Conservation (phyloP, 2,329 filamentous ascomycete species). For the Rhytidhysteron rufulum region DNA sequence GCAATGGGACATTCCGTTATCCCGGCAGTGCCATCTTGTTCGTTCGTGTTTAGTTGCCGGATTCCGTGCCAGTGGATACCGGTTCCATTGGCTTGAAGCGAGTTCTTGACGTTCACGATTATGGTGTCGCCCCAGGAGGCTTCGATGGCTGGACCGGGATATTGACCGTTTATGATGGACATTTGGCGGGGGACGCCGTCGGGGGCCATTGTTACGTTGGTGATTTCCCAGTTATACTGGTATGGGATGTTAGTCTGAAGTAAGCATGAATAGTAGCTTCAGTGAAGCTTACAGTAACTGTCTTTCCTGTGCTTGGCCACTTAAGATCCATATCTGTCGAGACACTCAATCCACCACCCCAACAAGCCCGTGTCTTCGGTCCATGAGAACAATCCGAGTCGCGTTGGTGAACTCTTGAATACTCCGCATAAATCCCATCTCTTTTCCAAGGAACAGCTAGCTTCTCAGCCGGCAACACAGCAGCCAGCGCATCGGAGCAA, state of each 20-base stretch:
- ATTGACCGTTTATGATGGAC: constrained; percentile 44
- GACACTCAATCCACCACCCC: constrained; percentile 36
- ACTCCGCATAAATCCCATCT: constrained; percentile 12
- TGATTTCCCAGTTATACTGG: constrained; percentile 43
- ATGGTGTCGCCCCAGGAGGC: constrained; percentile 41
- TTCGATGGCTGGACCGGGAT: constrained; percentile 45
- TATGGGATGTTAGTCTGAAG: constrained; percentile 12
- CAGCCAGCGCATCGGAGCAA: constrained; percentile 9
- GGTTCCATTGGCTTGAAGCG: constrained; percentile 43
- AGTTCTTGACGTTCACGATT: constrained; percentile 35
- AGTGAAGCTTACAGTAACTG: constrained; percentile 19
- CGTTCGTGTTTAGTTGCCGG: constrained; percentile 38
- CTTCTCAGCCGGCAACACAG: constrained; percentile 12
- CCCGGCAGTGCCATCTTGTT: constrained; percentile 46
- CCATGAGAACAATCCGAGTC: constrained; percentile 26
- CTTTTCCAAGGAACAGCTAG: constrained; percentile 21
- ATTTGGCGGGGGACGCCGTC: constrained; percentile 43
- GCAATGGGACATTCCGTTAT: constrained; percentile 65
- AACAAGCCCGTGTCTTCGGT: constrained; percentile 31
- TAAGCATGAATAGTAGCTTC: neutral
- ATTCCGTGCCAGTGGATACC: constrained; percentile 52
- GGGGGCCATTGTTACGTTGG: constrained; percentile 41
- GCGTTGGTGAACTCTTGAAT: neutral
- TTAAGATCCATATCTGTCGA: constrained; percentile 42
- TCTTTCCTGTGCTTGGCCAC: constrained; percentile 41